Evolutionary conservation across 129 eudicot genomes (phyloP), one percentile per base, ranked within the genome.

Genomic region (Solidago caesia): DNA sequence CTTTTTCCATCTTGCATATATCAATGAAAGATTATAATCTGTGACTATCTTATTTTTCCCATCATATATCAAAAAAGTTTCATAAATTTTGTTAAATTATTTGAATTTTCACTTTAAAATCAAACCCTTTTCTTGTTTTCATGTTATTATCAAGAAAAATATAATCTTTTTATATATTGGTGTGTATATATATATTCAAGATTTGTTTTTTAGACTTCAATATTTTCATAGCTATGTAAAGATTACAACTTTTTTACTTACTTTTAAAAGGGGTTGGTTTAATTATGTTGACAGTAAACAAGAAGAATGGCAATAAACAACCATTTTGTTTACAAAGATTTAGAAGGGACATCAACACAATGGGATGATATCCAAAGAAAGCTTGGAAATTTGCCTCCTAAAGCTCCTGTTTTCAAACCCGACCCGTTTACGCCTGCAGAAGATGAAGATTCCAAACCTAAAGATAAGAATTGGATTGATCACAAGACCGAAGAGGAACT

Each of bases 301-400:
- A 59, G 44, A 70, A 9, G 13, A 61, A 92, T 92, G 96, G 93
- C 84, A 76, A 5, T 56, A 15, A 91, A 92, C 75, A 85, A 92
- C 57, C 97, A 92, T 61, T 92, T 77, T 76, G 92, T 92, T 57
- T 92, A 92, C 84, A 92, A 92, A 80, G 96, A 92, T 67, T 72
- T 87, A 33, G 98, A 92, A 79, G 98, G 95, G 62, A 75, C 96
- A 33, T 84, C 98, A 55, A 92, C 96, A 5, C 90, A 92, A 55
- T 92, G 98, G 98, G 98, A 92, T 67, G 98, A 92, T 48, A 80
- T 92, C 64, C 98, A 92, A 74, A 82, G 92, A 68, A 92, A 92
- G 52, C 86, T 89, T 12, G 98, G 98, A 11, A 89, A 92, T 57
- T 84, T 92, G 27, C 98, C 98, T 51, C 81, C 86, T 8, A 92